Conservation (phyloP, 2,329 filamentous ascomycete species). For the Cladosporium sphaerospermum region DNA sequence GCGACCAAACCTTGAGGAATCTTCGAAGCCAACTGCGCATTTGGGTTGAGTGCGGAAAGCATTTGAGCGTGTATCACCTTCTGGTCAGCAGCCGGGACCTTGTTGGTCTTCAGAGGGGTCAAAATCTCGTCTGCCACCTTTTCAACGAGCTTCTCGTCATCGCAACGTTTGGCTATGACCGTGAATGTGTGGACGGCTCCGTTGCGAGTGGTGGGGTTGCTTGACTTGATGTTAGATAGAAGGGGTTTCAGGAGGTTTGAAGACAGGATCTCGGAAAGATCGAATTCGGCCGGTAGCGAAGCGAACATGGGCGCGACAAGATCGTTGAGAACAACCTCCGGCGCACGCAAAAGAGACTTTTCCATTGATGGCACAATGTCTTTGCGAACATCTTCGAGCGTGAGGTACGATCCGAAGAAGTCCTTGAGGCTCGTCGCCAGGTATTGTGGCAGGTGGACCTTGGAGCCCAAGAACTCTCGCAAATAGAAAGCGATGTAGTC, state of each 20-base stretch:
- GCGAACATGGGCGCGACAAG: constrained; percentile 67
- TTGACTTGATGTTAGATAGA: constrained; percentile 85
- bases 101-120: constrained; percentile 71
- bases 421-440: constrained; percentile 68
- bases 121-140: constrained; percentile 73
- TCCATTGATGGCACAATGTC: constrained; percentile 77
- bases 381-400: constrained; percentile 65
- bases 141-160: constrained; percentile 53
- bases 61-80: constrained; percentile 77
- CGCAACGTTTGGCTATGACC: constrained; percentile 57
- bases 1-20: constrained; percentile 61
- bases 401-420: constrained; percentile 74
- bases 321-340: constrained; percentile 79
- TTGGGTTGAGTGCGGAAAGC: constrained; percentile 59
- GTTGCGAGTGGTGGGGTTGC: constrained; percentile 68
- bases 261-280: constrained; percentile 69
- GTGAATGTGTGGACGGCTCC: constrained; percentile 71
- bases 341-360: constrained; percentile 80
- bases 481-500: constrained; percentile 76
- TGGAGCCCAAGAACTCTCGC: constrained; percentile 78
- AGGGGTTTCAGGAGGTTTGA: constrained; percentile 76
- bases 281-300: constrained; percentile 62
- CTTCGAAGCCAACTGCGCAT: constrained; percentile 57
- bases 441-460: constrained; percentile 62
- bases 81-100: constrained; percentile 79